Evolutionary conservation across 1,284 basidiomycete genomes (phyloP).

Genomic region (Gymnopus androsaceus): DNA sequence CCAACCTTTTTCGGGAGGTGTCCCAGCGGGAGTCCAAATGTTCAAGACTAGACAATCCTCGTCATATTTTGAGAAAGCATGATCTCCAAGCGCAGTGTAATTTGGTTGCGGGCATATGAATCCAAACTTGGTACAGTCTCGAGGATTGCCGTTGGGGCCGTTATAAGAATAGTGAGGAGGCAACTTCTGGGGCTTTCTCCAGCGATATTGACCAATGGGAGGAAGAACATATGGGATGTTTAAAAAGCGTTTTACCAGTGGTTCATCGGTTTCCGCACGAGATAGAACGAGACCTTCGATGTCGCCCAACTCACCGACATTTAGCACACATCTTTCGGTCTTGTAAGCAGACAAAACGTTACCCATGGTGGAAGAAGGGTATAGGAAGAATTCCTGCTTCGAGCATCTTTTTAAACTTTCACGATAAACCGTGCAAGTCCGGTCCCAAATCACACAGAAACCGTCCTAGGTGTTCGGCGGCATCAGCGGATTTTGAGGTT

Average conservation of each 20-base stretch:
- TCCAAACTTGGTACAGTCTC: conserved; percentile 18
- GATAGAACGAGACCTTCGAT: conserved; percentile 15
- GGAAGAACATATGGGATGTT: conserved; percentile 18
- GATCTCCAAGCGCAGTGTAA: conserved; percentile 15
- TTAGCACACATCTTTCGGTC: conserved; percentile 3
- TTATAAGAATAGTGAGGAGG: conserved; percentile 12
- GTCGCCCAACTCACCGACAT: conserved; percentile 12
- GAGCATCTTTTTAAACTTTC: no score
- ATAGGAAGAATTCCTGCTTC: no score
- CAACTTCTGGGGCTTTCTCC: conserved; percentile 17
- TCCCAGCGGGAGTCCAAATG: conserved; percentile 16
- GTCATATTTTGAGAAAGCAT: conserved; percentile 13
- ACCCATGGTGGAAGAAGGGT: conserved; percentile 12
- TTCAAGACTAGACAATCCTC: conserved; percentile 16
- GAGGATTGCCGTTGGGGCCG: conserved; percentile 7
- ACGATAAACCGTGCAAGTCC: no score
- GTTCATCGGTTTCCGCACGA: conserved; percentile 12
- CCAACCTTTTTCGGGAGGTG: conserved; percentile 18
- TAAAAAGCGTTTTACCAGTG: conserved; percentile 14
- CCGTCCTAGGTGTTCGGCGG: no score
- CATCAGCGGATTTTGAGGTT: no score
- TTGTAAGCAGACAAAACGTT: conserved; percentile 16
- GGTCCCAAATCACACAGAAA: no score
- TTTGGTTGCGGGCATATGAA: conserved; percentile 18
- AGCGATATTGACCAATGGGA: conserved; percentile 15